Evolutionary conservation across 2,329 filamentous ascomycete species (phyloP).

Genomic region (Rutstroemia sp.): DNA sequence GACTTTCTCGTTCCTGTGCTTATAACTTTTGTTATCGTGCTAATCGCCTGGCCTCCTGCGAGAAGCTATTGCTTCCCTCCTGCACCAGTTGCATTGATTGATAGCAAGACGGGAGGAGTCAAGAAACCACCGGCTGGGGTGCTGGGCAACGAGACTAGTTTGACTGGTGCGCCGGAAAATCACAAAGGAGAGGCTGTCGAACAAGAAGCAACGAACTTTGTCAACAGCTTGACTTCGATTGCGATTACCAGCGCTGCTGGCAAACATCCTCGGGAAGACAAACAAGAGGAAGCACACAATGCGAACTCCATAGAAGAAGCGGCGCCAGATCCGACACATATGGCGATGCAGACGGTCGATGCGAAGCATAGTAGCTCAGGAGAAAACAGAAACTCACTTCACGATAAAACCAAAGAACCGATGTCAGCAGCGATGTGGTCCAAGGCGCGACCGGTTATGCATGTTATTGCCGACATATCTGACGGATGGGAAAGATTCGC

Average conservation of each 20-base stretch:
- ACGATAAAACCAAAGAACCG: conserved; percentile 73
- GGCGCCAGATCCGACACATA: conserved; percentile 54
- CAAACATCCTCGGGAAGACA: conserved; percentile 64
- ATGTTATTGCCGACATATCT: conserved; percentile 48
- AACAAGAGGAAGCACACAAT: conserved; percentile 25
- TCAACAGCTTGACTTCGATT: conserved; percentile 64
- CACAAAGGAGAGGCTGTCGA: conserved; percentile 79
- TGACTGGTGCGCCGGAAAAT: conserved; percentile 76
- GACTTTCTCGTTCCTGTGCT: conserved; percentile 62
- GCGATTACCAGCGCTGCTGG: conserved; percentile 69
- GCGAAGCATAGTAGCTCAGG: conserved; percentile 45
- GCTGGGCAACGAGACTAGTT: conserved; percentile 66
- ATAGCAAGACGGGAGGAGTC: conserved; percentile 61
- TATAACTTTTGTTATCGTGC: conserved; percentile 48
- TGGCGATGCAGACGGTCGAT: conserved; percentile 46
- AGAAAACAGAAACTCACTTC: conserved; percentile 38
- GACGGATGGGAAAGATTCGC: conserved; percentile 58
- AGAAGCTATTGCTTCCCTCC: conserved; percentile 65
- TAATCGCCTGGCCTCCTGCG: conserved; percentile 59
- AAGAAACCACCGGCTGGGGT: conserved; percentile 72
- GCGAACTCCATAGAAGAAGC: conserved; percentile 35
- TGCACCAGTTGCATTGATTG: conserved; percentile 67
- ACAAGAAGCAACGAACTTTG: conserved; percentile 73
- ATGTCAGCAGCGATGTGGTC: conserved; percentile 72
- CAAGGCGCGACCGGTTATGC: conserved; percentile 68